These are phyloP conservation scores for Cadophora luteo-olivacea DNA, from an alignment of 2,329 filamentous ascomycete species.

Conservation along the genomic window DNA sequence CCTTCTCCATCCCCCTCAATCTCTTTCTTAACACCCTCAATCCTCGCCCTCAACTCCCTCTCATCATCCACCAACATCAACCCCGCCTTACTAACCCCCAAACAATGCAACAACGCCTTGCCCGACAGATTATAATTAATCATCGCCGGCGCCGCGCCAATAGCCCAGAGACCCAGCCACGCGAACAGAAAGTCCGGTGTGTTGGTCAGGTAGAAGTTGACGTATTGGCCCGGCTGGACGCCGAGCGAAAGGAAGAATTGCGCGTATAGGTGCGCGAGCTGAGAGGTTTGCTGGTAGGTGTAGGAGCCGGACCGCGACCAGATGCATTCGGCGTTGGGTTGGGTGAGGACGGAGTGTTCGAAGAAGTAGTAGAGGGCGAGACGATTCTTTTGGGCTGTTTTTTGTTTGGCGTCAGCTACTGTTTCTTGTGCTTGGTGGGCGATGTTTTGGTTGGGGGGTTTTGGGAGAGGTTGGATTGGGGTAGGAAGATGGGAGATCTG, in stretches of 20 bases:
- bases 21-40: constrained; percentile 62
- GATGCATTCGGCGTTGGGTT: constrained; percentile 63
- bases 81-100: constrained; percentile 62
- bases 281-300: constrained; percentile 62
- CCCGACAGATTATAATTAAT: constrained; percentile 74
- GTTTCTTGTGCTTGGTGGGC: neutral
- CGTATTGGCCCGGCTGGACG: constrained; percentile 64
- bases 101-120: constrained; percentile 69
- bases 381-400: constrained; percentile 52
- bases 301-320: constrained; percentile 70
- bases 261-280: constrained; percentile 64
- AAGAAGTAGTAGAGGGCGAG: constrained; percentile 71
- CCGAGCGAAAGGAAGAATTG: constrained; percentile 66
- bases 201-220: constrained; percentile 72
- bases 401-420: too few relatives aligned
- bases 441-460: neutral
- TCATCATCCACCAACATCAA: constrained; percentile 66
- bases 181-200: constrained; percentile 70
- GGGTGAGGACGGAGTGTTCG: constrained; percentile 58
- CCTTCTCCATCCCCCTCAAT: constrained; percentile 52
- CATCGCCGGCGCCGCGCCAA: constrained; percentile 72
- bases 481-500: constrained; percentile 32
- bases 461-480: neutral
- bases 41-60: constrained; percentile 57
- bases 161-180: constrained; percentile 68